Percentiles rank a stretch among this genome's conserved stretches.
Evolutionary conservation across 768 basidiomycete genomes (phyloP).

Genomic region (Kwoniella europaea): DNA sequence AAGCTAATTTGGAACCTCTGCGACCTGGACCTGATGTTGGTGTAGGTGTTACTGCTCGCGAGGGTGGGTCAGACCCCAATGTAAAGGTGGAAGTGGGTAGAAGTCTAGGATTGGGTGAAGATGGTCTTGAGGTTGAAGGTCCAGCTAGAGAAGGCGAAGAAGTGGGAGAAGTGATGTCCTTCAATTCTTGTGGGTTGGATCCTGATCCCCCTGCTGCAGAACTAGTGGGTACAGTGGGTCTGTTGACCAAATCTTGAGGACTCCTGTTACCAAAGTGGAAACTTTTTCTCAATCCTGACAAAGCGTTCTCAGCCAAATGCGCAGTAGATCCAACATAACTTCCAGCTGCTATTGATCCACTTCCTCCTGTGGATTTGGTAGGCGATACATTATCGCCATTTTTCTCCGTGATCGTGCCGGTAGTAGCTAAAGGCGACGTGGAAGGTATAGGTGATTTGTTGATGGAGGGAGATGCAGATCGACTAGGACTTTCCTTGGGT

Average conservation of each 20-base stretch:
- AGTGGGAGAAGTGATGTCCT: constrained; percentile 27
- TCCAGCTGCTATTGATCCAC: background rate
- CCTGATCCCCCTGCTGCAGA: background rate
- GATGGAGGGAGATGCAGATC: constrained; percentile 11
- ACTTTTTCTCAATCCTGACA: constrained; percentile 42
- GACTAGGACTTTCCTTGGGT: background rate
- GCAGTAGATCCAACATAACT: constrained; percentile 23
- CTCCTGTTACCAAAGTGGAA: constrained; percentile 35
- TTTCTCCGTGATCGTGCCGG: background rate
- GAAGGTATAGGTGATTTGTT: constrained; percentile 14
- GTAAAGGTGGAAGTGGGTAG: constrained; percentile 25
- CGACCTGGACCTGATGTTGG: constrained; percentile 18
- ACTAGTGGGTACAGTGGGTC: background rate
- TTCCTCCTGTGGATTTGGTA: constrained; percentile 10
- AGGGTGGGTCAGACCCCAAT: constrained; percentile 36
- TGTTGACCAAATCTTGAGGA: constrained; percentile 8
- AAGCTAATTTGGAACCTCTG: constrained; percentile 10
- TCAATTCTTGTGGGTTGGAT: constrained; percentile 34
- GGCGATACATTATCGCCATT: constrained; percentile 12
- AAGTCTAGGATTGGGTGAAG: constrained; percentile 24
- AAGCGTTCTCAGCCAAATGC: constrained; percentile 43
- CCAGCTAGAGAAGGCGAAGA: constrained; percentile 15
- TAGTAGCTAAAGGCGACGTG: constrained; percentile 18
- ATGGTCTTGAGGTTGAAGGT: constrained; percentile 14
- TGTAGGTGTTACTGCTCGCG: constrained; percentile 23